Percentiles rank a stretch among this genome's conserved stretches.
These are phyloP conservation scores for Bipolaris bicolor DNA, from an alignment of 2,329 filamentous ascomycete species.

Conservation along the genomic window DNA sequence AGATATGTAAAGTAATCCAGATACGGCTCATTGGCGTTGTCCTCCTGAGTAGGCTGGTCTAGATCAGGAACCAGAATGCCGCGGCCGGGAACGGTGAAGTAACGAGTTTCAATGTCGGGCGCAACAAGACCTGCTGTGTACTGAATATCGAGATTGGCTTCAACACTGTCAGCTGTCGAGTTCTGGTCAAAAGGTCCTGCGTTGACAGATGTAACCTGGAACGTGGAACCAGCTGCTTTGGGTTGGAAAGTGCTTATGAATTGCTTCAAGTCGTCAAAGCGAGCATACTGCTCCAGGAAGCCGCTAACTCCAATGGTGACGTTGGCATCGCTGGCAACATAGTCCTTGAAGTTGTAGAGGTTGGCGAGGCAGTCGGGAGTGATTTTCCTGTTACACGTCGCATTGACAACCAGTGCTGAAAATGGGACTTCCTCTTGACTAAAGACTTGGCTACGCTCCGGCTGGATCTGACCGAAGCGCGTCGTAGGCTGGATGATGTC, in stretches of 20 bases:
- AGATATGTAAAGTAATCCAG: conserved; percentile 50
- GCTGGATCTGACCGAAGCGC: conserved; percentile 60
- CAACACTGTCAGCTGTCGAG: conserved; percentile 50
- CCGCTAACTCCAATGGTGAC: conserved; percentile 54
- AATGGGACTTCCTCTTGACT: conserved; percentile 34
- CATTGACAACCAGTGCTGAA: conserved; percentile 34
- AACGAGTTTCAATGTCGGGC: conserved; percentile 52
- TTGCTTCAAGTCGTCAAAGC: conserved; percentile 53
- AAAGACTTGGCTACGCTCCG: conserved; percentile 50
- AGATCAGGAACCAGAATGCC: conserved; percentile 56
- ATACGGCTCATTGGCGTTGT: conserved; percentile 57
- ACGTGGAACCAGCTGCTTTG: conserved; percentile 52
- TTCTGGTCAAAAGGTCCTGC: conserved; percentile 45
- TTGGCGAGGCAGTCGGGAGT: conserved; percentile 56
- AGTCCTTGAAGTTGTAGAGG: conserved; percentile 53
- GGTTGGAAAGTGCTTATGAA: conserved; percentile 52
- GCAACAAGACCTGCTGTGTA: conserved; percentile 55
- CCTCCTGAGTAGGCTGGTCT: conserved; percentile 50
- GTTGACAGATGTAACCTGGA: conserved; percentile 52
- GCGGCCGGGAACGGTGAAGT: conserved; percentile 57
- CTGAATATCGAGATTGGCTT: conserved; percentile 60
- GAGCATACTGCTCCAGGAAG: conserved; percentile 58
- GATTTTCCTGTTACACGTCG: conserved; percentile 52
- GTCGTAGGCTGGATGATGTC: conserved; percentile 71
- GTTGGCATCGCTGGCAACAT: conserved; percentile 47